Evolutionary conservation across 2,329 filamentous ascomycete genomes (phyloP).

Genomic region (Colletotrichum acutatum): DNA sequence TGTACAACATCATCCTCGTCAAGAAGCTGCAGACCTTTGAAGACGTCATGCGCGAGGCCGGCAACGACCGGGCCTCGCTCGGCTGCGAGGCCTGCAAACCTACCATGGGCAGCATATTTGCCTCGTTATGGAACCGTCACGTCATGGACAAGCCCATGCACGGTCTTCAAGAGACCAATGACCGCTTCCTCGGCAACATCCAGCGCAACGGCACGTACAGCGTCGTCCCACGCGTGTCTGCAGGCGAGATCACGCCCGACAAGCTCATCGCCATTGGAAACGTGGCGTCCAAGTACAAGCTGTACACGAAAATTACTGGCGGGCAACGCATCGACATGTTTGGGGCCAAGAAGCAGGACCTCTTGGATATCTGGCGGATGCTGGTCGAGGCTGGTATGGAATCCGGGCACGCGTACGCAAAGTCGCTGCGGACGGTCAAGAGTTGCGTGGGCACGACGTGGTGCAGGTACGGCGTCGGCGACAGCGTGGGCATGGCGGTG

Average conservation of each 20-base stretch:
- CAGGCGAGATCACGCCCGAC: conserved; percentile 88
- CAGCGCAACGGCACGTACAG: conserved; percentile 93
- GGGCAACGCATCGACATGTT: conserved; percentile 95
- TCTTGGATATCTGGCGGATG: conserved; percentile 83
- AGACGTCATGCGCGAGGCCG: conserved; percentile 82
- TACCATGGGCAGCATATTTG: conserved; percentile 81
- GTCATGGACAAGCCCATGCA: conserved; percentile 77
- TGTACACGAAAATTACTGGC: conserved; percentile 94
- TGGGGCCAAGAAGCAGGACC: conserved; percentile 87
- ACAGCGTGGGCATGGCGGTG: conserved; percentile 91
- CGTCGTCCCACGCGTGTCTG: conserved; percentile 84
- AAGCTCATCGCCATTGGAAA: conserved; percentile 85
- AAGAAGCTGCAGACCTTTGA: conserved; percentile 79
- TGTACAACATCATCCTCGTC: conserved; percentile 90
- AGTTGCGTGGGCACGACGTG: conserved; percentile 91
- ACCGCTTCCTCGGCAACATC: conserved; percentile 88
- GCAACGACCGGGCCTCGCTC: conserved; percentile 75
- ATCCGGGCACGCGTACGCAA: conserved; percentile 90
- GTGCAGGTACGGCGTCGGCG: conserved; percentile 89
- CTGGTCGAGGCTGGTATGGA: conserved; percentile 89
- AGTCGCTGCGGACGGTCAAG: conserved; percentile 89
- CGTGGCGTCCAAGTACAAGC: conserved; percentile 83
- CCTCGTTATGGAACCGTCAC: conserved; percentile 85
- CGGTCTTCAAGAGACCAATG: conserved; percentile 91
- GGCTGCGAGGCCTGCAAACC: conserved; percentile 93